Percentiles rank a stretch among this genome's conserved stretches.
phyloP scores from a whole-genome alignment of 768 basidiomycete species.

The Tylopilus sp. region DNA sequence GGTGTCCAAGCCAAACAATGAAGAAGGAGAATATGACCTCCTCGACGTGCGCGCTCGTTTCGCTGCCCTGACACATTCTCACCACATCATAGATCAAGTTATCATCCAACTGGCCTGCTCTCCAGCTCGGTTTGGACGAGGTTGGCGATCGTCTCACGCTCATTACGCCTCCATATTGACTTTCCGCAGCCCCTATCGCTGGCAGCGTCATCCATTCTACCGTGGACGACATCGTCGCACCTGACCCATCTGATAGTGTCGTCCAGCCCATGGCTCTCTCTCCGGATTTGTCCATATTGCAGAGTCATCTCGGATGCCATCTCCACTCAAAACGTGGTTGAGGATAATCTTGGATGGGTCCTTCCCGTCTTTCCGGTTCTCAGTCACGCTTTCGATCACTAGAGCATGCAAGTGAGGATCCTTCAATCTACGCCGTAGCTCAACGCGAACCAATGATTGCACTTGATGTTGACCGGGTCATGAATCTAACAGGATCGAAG shows the following conservation, averaged over 20 bases:
- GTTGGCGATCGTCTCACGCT: not conserved
- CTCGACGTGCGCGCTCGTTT: too few species aligned
- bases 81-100: not conserved
- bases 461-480: not conserved
- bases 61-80: too few species aligned
- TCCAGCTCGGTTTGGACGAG: not conserved
- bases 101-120: not conserved
- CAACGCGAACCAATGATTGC: not conserved
- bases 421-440: not conserved
- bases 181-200: not conserved
- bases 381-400: not conserved
- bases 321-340: not conserved
- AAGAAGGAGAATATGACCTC: too few species aligned
- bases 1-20: too few species aligned
- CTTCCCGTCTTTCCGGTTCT: not conserved
- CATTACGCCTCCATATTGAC: not conserved
- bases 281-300: not conserved
- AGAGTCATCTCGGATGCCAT: not conserved
- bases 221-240: not conserved
- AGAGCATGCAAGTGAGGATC: not conserved
- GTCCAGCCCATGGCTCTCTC: not conserved
- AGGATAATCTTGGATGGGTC: not conserved
- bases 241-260: not conserved
- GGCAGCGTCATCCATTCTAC: not conserved
- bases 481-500: not conserved